phyloP scores from a whole-genome alignment of 805 yeast species.

The Jamesozyma spencerorum region DNA sequence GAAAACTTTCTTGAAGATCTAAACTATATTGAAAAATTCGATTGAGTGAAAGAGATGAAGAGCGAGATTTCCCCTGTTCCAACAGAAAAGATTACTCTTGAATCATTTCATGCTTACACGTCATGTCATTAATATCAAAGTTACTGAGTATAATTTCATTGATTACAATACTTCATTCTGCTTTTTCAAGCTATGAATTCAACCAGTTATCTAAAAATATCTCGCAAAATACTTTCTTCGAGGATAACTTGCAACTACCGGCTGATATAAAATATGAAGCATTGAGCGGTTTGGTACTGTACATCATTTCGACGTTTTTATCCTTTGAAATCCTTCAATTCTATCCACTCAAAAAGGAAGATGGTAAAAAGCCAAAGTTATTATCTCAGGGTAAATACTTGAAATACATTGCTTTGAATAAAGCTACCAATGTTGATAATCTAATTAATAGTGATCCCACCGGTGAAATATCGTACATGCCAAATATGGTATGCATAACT shows the following conservation, averaged over 20 bases:
- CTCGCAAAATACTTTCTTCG: background rate
- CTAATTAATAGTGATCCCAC: constrained; percentile 22
- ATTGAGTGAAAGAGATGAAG: too few species aligned
- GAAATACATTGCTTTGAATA: constrained; percentile 22
- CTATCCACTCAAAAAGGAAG: constrained; percentile 15
- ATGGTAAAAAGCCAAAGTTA: constrained; percentile 8
- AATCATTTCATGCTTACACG: too few species aligned
- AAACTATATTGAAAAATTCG: too few species aligned
- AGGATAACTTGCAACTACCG: constrained; percentile 13
- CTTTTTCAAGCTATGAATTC: constrained; percentile 29
- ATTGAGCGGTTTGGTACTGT: constrained; percentile 16
- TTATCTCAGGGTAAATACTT: constrained; percentile 19
- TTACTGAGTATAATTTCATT: constrained; percentile 10
- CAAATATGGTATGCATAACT: constrained; percentile 23
- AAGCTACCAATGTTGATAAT: constrained; percentile 25
- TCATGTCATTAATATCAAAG: constrained; percentile 15
- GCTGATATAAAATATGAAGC: constrained; percentile 26
- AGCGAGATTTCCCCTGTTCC: too few species aligned
- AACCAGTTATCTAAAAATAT: constrained; percentile 19
- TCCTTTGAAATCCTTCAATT: constrained; percentile 20
- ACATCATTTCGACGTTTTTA: constrained; percentile 17
- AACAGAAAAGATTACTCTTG: too few species aligned
- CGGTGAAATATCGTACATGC: constrained; percentile 23
- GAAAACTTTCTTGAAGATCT: too few species aligned
- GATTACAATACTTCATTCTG: constrained; percentile 23